Conservation (phyloP, 345 rosid species). For the Triadica sebifera region DNA sequence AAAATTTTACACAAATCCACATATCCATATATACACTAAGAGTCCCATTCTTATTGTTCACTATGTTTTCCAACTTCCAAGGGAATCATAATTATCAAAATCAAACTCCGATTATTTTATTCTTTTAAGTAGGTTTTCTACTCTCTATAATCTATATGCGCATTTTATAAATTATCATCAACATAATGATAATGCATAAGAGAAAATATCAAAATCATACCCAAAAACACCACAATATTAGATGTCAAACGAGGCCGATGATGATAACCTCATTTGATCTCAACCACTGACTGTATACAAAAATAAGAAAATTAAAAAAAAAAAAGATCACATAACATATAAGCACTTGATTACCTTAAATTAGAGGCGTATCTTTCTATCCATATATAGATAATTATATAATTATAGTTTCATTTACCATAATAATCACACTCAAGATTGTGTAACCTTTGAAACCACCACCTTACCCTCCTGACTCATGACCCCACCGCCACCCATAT, state of each 20-base stretch:
- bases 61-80: too few relatives aligned
- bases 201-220: too few relatives aligned
- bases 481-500: slow-evolving; percentile 23
- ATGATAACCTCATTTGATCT: slow-evolving; percentile 2
- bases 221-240: background rate
- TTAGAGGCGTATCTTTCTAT: background rate
- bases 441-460: slow-evolving; percentile 35
- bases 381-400: background rate
- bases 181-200: too few relatives aligned
- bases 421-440: slow-evolving; percentile 32
- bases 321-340: slow-evolving; percentile 1
- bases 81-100: too few relatives aligned
- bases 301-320: background rate
- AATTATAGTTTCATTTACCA: background rate
- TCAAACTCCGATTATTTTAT: too few relatives aligned
- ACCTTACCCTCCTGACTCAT: slow-evolving; percentile 40
- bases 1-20: too few relatives aligned
- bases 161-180: too few relatives aligned
- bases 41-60: too few relatives aligned
- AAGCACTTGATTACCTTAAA: slow-evolving; percentile 14
- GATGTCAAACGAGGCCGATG: background rate
- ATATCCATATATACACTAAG: too few relatives aligned
- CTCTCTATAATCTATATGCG: too few relatives aligned
- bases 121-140: too few relatives aligned
- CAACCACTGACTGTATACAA: slow-evolving; percentile 10